These are phyloP conservation scores for Afroboletus lepidellus DNA, from an alignment of 1,284 basidiomycete species.

Conservation along the genomic window DNA sequence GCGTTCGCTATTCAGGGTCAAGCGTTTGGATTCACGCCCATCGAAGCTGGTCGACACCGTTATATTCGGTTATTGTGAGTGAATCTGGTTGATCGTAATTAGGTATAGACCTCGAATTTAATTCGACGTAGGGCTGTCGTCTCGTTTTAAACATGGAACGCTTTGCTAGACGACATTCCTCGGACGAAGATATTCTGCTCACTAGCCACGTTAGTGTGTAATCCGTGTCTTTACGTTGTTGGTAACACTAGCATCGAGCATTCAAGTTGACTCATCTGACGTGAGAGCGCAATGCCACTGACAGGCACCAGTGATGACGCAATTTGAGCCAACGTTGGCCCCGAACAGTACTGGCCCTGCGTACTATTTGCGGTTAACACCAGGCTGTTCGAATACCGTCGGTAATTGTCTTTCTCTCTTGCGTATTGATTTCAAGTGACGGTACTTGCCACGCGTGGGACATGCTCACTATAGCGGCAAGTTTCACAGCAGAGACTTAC, in stretches of 20 bases:
- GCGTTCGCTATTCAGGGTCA: background rate
- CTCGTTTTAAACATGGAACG: slow-evolving; percentile 20
- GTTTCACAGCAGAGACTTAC: no score
- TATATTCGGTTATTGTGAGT: slow-evolving; percentile 17
- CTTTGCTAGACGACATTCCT: slow-evolving; percentile 7
- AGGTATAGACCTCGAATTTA: background rate
- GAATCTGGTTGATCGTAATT: background rate
- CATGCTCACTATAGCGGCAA: no score
- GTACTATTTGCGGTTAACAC: no score
- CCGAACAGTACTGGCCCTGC: no score
- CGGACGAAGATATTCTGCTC: slow-evolving; percentile 11
- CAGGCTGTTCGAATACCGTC: no score
- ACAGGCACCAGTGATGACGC: no score
- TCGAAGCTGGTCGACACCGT: slow-evolving; percentile 13
- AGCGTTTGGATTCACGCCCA: slow-evolving; percentile 1
- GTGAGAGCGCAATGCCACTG: background rate
- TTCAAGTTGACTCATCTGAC: background rate
- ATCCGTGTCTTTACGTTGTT: background rate
- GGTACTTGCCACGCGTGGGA: no score
- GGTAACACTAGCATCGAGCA: background rate
- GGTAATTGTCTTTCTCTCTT: no score
- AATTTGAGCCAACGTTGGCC: no score
- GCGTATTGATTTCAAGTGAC: no score
- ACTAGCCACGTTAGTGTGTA: slow-evolving; percentile 16
- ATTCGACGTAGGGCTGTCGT: slow-evolving; percentile 15